A percentile compares a stretch with the other conserved stretches of the same genome.
These are phyloP conservation scores for Blastocladiella britannica DNA, from an alignment of 192 early-diverging fungal genomes.

Conservation along the genomic window DNA sequence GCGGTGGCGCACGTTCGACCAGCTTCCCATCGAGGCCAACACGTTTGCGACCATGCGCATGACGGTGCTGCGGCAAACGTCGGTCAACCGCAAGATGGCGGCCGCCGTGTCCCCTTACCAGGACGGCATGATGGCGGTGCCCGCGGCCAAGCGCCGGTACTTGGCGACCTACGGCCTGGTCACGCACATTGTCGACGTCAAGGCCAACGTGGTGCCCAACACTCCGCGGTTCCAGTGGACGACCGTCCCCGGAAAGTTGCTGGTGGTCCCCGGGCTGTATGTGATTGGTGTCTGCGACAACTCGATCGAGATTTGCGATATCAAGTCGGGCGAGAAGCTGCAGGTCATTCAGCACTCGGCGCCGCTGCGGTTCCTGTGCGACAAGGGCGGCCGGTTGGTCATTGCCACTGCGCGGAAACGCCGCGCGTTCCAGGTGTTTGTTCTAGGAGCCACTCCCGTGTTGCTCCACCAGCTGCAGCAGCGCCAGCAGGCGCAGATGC, in stretches of 20 bases:
- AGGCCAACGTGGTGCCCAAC: slow-evolving; percentile 4
- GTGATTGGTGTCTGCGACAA: slow-evolving; percentile 5
- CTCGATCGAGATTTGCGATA: slow-evolving; percentile 6
- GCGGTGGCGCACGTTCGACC: slow-evolving; percentile 31
- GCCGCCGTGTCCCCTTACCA: slow-evolving; percentile 14
- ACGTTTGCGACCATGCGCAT: slow-evolving; percentile 14
- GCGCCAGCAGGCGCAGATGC: neutral
- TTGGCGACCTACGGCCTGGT: slow-evolving; percentile 5
- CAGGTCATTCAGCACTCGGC: slow-evolving; percentile 5
- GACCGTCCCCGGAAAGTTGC: slow-evolving; percentile 1
- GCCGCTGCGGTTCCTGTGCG: neutral
- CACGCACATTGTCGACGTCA: slow-evolving; percentile 5
- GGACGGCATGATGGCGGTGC: slow-evolving; percentile 2
- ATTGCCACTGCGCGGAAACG: neutral
- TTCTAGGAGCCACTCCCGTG: neutral
- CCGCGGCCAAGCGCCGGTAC: neutral
- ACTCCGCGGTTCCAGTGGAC: slow-evolving; percentile 4
- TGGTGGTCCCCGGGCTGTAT: slow-evolving; percentile 4
- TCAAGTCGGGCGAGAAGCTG: slow-evolving; percentile 7
- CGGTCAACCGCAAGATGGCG: slow-evolving; percentile 32
- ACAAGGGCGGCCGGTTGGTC: neutral
- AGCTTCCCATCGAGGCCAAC: slow-evolving; percentile 35
- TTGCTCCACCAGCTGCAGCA: neutral
- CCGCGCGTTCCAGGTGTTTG: neutral
- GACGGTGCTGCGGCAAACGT: slow-evolving; percentile 9